Evolutionary conservation across 805 yeast genomes (phyloP).

Genomic region (Yarrowia divulgata): DNA sequence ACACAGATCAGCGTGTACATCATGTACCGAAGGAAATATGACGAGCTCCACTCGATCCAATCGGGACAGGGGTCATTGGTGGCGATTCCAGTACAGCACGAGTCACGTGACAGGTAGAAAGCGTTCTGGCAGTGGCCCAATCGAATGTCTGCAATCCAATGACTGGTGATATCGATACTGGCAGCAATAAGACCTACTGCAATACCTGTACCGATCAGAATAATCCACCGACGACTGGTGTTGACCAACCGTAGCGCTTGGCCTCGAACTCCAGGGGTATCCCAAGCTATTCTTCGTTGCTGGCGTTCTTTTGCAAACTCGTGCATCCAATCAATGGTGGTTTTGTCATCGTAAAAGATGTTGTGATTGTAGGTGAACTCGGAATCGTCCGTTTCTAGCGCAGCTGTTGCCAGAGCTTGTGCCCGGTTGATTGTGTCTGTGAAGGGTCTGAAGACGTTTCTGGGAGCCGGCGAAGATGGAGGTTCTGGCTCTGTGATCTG

Average conservation of each 20-base stretch:
- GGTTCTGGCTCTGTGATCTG: conserved; percentile 5
- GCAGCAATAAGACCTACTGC: conserved; percentile 82
- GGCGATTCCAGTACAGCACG: conserved; percentile 75
- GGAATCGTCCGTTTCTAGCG: conserved; percentile 1
- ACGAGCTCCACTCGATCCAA: conserved; percentile 51
- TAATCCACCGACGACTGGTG: conserved; percentile 64
- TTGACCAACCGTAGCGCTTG: conserved; percentile 45
- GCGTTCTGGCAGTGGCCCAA: conserved; percentile 74
- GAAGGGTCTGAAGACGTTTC: conserved; percentile 17
- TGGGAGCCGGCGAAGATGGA: not conserved
- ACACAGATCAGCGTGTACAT: conserved; percentile 53
- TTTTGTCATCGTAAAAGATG: conserved; percentile 33
- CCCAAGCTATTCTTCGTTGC: conserved; percentile 39
- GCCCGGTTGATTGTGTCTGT: conserved; percentile 35
- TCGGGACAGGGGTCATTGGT: conserved; percentile 52
- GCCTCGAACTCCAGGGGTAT: conserved; percentile 43
- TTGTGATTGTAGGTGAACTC: conserved; percentile 35
- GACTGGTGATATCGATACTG: conserved; percentile 74
- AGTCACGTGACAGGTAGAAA: conserved; percentile 69
- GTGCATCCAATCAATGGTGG: conserved; percentile 51
- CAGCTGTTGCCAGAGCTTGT: not conserved
- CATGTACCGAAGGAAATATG: conserved; percentile 50
- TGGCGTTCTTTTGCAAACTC: conserved; percentile 48
- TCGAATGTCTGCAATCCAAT: conserved; percentile 77
- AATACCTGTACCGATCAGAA: conserved; percentile 73